Evolutionary conservation across 805 yeast genomes (phyloP).

Genomic region (Cyberlindnera lachancei): DNA sequence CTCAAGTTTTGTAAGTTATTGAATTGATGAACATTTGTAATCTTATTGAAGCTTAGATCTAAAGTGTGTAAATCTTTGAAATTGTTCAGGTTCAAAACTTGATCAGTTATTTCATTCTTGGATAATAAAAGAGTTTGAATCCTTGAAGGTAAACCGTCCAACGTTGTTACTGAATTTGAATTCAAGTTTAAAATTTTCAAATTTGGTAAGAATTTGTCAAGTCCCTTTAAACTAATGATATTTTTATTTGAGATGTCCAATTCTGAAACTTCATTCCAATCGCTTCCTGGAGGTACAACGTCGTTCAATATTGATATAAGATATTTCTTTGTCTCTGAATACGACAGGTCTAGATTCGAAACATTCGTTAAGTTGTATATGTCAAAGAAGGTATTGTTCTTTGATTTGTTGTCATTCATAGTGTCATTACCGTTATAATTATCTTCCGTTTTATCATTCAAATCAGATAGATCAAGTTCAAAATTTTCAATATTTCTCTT

Average conservation of each 20-base stretch:
- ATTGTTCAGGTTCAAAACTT: conserved; percentile 12
- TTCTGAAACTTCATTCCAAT: conserved; percentile 34
- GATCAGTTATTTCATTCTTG: conserved; percentile 15
- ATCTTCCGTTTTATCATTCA: conserved; percentile 9
- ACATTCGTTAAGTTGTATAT: conserved; percentile 29
- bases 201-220: conserved; percentile 35
- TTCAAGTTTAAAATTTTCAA: conserved; percentile 9
- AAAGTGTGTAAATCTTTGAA: conserved; percentile 22
- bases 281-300: conserved; percentile 24
- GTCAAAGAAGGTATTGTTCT: too few relatives aligned
- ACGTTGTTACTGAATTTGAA: conserved; percentile 13
- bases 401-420: too few relatives aligned
- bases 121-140: conserved; percentile 9
- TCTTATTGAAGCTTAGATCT: conserved; percentile 33
- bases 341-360: conserved; percentile 37
- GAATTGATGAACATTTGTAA: conserved; percentile 26
- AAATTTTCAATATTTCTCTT: background rate
- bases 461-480: background rate
- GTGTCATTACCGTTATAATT: conserved; percentile 1
- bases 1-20: conserved; percentile 20
- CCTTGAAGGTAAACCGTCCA: conserved; percentile 18
- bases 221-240: conserved; percentile 32
- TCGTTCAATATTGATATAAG: conserved; percentile 37
- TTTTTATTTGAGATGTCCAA: conserved; percentile 28
- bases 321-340: conserved; percentile 34